Base-by-base conservation (phyloP, 441 rosid genomes). In the Gossypium aridum region DNA sequence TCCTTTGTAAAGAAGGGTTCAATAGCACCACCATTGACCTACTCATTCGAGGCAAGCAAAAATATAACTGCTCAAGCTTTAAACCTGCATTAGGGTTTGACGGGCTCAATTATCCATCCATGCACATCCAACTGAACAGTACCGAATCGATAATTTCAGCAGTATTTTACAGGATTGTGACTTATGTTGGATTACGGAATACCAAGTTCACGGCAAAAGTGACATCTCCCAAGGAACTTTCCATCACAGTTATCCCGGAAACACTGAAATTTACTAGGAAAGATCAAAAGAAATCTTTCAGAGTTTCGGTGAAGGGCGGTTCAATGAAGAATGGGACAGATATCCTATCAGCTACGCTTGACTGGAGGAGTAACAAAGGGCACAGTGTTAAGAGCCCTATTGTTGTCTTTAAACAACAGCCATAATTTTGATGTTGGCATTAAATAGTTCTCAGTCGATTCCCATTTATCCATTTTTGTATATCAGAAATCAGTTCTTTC, bases 311-410 rank as follows among this genome's bases (percentile, higher is more conserved):
- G 71, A 66, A 45, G 56, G 71, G 55, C 10, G 22, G 47, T 16
- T 62, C 22, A n/a, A 31, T n/a, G 47, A 62, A 28, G 22, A 62
- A 62, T 31, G 47, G 45, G 12, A 31, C 47, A n/a, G 67, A 28
- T 16, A 62, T 62, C 22, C 22, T 62, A 62, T 62, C 97, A 6
- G 97, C 86, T 43, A 73, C 80, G 3, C 85, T 96, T 0, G 87
- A 80, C 54, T 92, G 99, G 98, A 61, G 39, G 39, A 87, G 55
- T 39, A 91, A 90, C 81, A 69, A 83, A 0, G 77, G 70, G 75
- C 92, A 87, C 25, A 70, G 70, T 60, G 94, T 93, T 5, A 88
- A 64, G 74, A 91, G 88, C 66, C 94, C 92, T 0, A 87, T 93
- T 75, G 69, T 93, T 6, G 70, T 91, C 25, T 86, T 70, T 37